Evolutionary conservation across 163 green algal species (phyloP).

Genomic region (Scenedesmus sp.): DNA sequence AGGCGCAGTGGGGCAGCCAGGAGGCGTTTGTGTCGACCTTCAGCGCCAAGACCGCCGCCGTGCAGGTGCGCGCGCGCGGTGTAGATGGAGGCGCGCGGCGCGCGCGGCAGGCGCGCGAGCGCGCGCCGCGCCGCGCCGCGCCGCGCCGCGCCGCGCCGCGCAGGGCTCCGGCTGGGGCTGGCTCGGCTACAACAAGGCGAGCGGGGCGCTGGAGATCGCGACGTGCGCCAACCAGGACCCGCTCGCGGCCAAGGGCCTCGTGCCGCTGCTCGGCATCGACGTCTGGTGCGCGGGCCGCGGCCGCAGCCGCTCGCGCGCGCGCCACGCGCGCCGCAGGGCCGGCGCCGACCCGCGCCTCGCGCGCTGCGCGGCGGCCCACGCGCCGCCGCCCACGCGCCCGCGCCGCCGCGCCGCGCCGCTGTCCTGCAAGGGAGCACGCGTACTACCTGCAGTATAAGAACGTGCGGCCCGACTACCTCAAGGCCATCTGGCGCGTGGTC

Average conservation of each 20-base stretch:
- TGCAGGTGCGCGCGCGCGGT: slow-evolving; percentile 74
- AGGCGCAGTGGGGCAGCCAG: slow-evolving; percentile 90
- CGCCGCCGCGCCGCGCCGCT: background rate
- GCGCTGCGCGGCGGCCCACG: too few species aligned
- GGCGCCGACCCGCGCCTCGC: too few species aligned
- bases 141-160: too few species aligned
- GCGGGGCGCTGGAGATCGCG: slow-evolving; percentile 73
- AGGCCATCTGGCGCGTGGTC: slow-evolving; percentile 92
- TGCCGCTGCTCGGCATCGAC: slow-evolving; percentile 94
- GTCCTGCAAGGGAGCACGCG: slow-evolving; percentile 61
- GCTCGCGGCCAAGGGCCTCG: slow-evolving; percentile 73
- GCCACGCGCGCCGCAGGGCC: background rate
- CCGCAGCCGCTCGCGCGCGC: slow-evolving; percentile 67
- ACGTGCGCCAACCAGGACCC: slow-evolving; percentile 96
- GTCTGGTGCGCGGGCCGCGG: too few species aligned
- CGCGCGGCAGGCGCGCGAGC: too few species aligned
- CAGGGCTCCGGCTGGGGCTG: slow-evolving; percentile 93
- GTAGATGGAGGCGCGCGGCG: too few species aligned
- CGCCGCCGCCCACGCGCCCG: too few species aligned
- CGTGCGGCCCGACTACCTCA: slow-evolving; percentile 95
- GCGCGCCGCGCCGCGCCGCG: too few species aligned
- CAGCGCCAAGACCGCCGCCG: slow-evolving; percentile 77
- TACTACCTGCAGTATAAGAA: slow-evolving; percentile 98
- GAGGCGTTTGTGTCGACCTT: slow-evolving; percentile 86
- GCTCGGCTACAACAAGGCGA: slow-evolving; percentile 89